Conservation (phyloP, 202 grass and related monocot species). For the Hordeum pubiflorum region DNA sequence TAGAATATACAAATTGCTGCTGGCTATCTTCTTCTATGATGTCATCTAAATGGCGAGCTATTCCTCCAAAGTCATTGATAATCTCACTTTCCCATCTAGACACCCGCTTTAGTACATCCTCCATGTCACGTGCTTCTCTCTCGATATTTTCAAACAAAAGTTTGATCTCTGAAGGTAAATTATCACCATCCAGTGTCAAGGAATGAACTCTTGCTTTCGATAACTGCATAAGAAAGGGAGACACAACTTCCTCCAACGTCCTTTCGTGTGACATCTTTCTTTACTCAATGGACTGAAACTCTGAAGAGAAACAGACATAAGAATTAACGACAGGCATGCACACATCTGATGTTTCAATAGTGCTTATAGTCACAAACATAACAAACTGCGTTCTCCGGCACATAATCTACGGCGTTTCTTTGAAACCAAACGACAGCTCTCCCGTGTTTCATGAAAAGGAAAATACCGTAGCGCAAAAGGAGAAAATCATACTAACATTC, state of each 20-base stretch:
- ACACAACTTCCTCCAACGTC: slow-evolving; percentile 31
- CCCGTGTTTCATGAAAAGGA: too few relatives aligned
- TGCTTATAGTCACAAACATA: background rate
- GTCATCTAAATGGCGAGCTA: slow-evolving; percentile 38
- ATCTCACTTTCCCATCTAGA: slow-evolving; percentile 32
- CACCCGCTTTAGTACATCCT: slow-evolving; percentile 22
- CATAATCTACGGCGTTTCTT: too few relatives aligned
- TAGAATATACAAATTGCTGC: background rate
- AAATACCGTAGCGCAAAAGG: background rate
- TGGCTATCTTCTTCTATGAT: slow-evolving; percentile 37
- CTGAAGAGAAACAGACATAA: background rate
- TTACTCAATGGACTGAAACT: background rate
- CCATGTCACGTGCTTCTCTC: slow-evolving; percentile 16
- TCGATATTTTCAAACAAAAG: slow-evolving; percentile 36
- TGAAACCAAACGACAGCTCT: too few relatives aligned
- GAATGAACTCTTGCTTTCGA: slow-evolving; percentile 3
- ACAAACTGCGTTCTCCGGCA: background rate
- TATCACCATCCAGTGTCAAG: background rate
- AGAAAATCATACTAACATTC: background rate
- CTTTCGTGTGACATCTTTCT: slow-evolving; percentile 33
- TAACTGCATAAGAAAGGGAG: slow-evolving; percentile 38
- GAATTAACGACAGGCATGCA: background rate
- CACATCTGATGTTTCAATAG: background rate
- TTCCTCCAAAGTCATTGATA: slow-evolving; percentile 35
- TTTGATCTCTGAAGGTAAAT: slow-evolving; percentile 12